Base-by-base conservation (phyloP, 352 stramenopile species). In the Globisporangium camurandrum region DNA sequence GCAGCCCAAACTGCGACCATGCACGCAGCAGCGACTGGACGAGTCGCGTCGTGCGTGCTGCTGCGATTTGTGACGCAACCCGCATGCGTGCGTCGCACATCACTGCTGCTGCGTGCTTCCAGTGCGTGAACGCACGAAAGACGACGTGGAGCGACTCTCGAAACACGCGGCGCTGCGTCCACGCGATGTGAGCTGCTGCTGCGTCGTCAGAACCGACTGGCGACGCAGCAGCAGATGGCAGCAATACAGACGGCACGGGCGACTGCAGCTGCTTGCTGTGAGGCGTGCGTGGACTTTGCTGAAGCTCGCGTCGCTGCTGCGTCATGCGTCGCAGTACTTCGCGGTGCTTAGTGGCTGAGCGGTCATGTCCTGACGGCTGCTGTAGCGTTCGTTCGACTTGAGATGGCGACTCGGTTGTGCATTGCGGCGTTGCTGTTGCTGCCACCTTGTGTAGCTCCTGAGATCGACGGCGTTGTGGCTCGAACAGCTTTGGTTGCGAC, bases 131-230 rank as follows among this genome's bases (percentile, higher is more conserved):
- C 11, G 51, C 44, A 6, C 44, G 51, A 41, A 52, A 58, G 16
- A 52, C 16, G 22, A 58, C 27, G 36, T 58, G 45, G 27, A 58
- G 39, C 16, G 36, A 51, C 19, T 46, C 44, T 36, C 51, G 23
- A 19, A 52, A 58, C 16, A 38, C 36, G 5, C 51, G 51, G 8
- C 51, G 51, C 28, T 31, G 22, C 14, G 43, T 33, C 16, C 16
- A 4, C 17, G 27, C 11, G 12, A 17, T 19, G 20, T 9, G 23
- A 1, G 27, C 37, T 26, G 17, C 26, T 5, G 19, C 11, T 3
- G 3, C n/a, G 27, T 23, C 42, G 2, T n/a, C n/a, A n/a, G n/a
- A n/a, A n/a, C n/a, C n/a, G n/a, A n/a, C n/a, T n/a, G n/a, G n/a
- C n/a, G n/a, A n/a, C n/a, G n/a, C n/a, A n/a, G n/a, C n/a, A n/a